A percentile compares a stretch with the other conserved stretches of the same genome.
These are phyloP conservation scores for Scheffersomyces spartinae DNA, from an alignment of 805 yeast genomes.

Conservation along the genomic window DNA sequence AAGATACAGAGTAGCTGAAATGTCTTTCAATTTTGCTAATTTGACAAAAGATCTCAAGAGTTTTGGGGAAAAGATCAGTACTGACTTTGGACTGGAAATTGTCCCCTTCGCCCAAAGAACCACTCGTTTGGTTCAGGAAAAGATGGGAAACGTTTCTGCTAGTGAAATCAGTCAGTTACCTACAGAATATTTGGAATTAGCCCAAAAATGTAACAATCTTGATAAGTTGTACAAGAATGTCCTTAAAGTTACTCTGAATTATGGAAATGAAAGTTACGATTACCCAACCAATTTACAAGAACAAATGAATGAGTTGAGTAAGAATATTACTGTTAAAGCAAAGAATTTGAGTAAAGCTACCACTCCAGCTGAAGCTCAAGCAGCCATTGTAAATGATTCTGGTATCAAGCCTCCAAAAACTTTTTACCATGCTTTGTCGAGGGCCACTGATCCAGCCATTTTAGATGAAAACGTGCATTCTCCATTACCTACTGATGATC, in stretches of 20 bases:
- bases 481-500: slow-evolving; percentile 33
- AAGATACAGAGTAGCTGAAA: too few species aligned
- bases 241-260: slow-evolving; percentile 34
- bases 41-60: slow-evolving; percentile 30
- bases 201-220: slow-evolving; percentile 26
- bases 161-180: slow-evolving; percentile 75
- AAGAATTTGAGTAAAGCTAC: slow-evolving; percentile 60
- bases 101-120: slow-evolving; percentile 72
- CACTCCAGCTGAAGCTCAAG: slow-evolving; percentile 74
- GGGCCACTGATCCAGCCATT: slow-evolving; percentile 54
- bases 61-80: slow-evolving; percentile 33
- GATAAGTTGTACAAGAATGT: slow-evolving; percentile 31
- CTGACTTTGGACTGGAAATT: slow-evolving; percentile 42
- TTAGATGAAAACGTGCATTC: slow-evolving; percentile 15
- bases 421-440: slow-evolving; percentile 66
- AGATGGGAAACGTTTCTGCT: slow-evolving; percentile 52
- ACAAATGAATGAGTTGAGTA: slow-evolving; percentile 62
- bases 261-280: slow-evolving; percentile 72
- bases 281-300: slow-evolving; percentile 66
- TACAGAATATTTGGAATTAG: slow-evolving; percentile 48
- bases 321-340: slow-evolving; percentile 51
- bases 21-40: slow-evolving; percentile 32
- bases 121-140: slow-evolving; percentile 66
- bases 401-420: slow-evolving; percentile 64
- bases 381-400: slow-evolving; percentile 39